Evolutionary conservation across 306 rosid species (phyloP).

Genomic region (Carpinus viminea): DNA sequence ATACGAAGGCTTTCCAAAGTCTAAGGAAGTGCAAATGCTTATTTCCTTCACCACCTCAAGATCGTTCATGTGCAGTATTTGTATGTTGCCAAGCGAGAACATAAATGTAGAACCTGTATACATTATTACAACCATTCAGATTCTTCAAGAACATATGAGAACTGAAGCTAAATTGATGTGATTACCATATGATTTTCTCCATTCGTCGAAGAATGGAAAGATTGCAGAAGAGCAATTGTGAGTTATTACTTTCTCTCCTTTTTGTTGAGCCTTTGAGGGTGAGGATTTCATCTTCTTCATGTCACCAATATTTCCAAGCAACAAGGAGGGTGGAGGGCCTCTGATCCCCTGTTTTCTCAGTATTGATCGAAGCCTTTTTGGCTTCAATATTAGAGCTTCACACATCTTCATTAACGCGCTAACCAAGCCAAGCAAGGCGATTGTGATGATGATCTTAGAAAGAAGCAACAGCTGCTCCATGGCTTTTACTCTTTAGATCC

Average conservation of each 20-base stretch:
- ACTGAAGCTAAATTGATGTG: background rate
- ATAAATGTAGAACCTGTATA: slow-evolving; percentile 31
- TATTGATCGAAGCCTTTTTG: slow-evolving; percentile 33
- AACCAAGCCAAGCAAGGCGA: slow-evolving; percentile 8
- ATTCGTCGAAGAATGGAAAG: slow-evolving; percentile 38
- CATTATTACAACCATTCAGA: background rate
- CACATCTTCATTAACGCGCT: slow-evolving; percentile 18
- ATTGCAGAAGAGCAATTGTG: slow-evolving; percentile 31
- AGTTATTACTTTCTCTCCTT: background rate
- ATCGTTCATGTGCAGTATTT: slow-evolving; percentile 34
- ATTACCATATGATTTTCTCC: slow-evolving; percentile 38
- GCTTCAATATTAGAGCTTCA: slow-evolving; percentile 26
- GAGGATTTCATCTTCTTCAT: slow-evolving; percentile 19
- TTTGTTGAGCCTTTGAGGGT: background rate
- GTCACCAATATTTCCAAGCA: slow-evolving; percentile 42
- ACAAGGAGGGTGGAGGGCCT: slow-evolving; percentile 44
- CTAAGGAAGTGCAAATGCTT: slow-evolving; percentile 37
- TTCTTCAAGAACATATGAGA: background rate
- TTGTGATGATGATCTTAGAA: slow-evolving; percentile 8
- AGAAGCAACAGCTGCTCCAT: slow-evolving; percentile 24
- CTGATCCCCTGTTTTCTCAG: slow-evolving; percentile 46
- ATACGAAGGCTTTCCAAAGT: slow-evolving; percentile 42
- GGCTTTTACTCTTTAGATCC: background rate
- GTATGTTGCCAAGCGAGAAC: slow-evolving; percentile 46
- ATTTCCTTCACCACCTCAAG: slow-evolving; percentile 37